Base-by-base conservation (phyloP, 2,329 filamentous ascomycete species). In the Penicillium sclerotigenum region DNA sequence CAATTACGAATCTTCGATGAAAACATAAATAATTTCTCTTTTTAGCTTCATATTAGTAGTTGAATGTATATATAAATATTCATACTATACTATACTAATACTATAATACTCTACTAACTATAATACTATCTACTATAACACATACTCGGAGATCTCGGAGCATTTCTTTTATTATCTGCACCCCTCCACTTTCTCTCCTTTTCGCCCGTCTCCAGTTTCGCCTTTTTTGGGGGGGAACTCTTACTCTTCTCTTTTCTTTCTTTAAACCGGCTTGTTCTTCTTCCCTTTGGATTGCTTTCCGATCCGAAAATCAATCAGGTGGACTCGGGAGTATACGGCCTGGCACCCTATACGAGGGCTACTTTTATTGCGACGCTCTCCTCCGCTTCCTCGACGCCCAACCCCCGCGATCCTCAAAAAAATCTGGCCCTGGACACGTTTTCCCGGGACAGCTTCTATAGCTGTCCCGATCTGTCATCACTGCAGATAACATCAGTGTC, bases 391-490 rank as follows among this genome's bases (percentile, higher is more conserved):
- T 61, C 62, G 60, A 61, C 61, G 57, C 57, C 60, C 60, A 60
- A 60, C 58, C 56, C 60, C 61, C 59, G 63, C 60, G 61, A 63
- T 61, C 63, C 53, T 63, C 64, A 59, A 69, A 62, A 62, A 73
- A 76, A 69, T 62, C 72, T 75, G 74, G 74, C 73, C 69, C 68
- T 68, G 67, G 68, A 72, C 68, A 68, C 65, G 36, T 65, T 68
- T 59, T 67, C 68, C 63, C 70, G 71, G 69, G 70, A 71, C 72
- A 73, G 72, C 73, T 75, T 69, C 59, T 64, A 71, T 64, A 74
- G 74, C 73, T 76, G 73, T 71, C 73, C 73, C 65, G 73, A 76
- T 68, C 68, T 75, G 61, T 73, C 71, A 41, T 66, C 69, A 54
- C 65, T 75, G 61, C 70, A 69, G 61, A 71, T 70, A 64, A 63